phyloP scores from a whole-genome alignment of 768 basidiomycete species.

The Dictyophora rubrovolvata region DNA sequence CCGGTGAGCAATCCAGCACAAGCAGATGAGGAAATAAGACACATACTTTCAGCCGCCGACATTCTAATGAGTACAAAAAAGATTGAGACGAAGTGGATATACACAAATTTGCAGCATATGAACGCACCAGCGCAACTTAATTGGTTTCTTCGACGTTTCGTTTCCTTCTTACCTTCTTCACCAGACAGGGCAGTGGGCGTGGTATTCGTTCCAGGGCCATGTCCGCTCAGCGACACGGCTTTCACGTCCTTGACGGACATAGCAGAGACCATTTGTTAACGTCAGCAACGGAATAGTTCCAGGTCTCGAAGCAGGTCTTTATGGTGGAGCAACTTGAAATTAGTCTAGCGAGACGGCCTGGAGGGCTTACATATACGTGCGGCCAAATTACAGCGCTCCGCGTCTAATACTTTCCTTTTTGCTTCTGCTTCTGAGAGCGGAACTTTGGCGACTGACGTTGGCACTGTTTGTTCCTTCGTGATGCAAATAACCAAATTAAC shows the following conservation, averaged over 20 bases:
- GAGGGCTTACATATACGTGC: not conserved
- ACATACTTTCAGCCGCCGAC: not conserved
- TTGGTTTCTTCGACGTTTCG: not conserved
- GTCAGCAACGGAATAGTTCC: no score
- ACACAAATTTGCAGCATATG: not conserved
- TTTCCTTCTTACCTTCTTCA: not conserved
- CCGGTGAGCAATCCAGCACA: not conserved
- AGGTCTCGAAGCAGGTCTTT: no score
- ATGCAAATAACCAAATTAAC: no score
- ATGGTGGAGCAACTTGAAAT: no score
- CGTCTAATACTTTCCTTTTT: not conserved
- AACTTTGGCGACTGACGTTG: no score
- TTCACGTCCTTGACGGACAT: not conserved
- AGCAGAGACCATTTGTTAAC: not conserved
- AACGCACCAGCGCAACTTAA: not conserved
- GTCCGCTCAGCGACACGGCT: not conserved
- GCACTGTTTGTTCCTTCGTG: no score
- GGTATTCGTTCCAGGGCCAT: not conserved
- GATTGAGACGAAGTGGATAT: not conserved
- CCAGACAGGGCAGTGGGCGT: not conserved
- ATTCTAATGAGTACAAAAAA: not conserved
- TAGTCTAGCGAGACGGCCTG: not conserved
- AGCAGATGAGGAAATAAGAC: not conserved
- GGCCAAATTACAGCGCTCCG: not conserved
- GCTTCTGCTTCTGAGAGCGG: no score